Percentiles rank a stretch among this genome's conserved stretches.
Conservation (phyloP, 805 yeast genomes). For the Barnettozyma populi region DNA sequence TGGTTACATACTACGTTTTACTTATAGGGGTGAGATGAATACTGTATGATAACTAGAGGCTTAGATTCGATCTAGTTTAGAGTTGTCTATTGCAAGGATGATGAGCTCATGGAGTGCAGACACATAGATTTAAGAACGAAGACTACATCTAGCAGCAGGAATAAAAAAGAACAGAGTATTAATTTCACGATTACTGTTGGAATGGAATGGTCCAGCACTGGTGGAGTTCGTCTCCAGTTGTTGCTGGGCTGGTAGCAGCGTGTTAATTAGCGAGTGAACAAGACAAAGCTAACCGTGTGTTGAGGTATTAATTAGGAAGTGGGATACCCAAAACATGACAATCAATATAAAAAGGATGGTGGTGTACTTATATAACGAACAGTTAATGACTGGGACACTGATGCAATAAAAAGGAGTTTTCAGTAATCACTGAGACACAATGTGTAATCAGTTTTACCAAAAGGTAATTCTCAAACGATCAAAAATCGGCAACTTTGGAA, state of each 20-base stretch:
- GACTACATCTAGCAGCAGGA: too few species aligned
- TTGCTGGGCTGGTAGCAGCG: not conserved
- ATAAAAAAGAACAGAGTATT: too few species aligned
- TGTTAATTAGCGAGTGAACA: not conserved
- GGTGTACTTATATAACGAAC: not conserved
- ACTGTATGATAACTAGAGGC: too few species aligned
- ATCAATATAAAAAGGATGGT: not conserved
- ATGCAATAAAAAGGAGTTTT: not conserved
- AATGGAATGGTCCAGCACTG: not conserved
- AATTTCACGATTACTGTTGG: not conserved
- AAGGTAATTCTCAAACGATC: slow-evolving; percentile 64
- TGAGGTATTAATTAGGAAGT: not conserved
- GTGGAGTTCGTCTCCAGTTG: not conserved
- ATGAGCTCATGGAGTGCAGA: too few species aligned
- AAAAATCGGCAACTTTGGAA: slow-evolving; percentile 84
- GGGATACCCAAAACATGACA: not conserved
- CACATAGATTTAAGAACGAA: too few species aligned
- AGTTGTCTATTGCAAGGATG: too few species aligned
- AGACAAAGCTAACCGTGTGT: not conserved
- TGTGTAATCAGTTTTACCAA: slow-evolving; percentile 11
- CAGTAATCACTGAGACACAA: not conserved
- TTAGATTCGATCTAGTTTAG: too few species aligned
- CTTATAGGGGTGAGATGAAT: not conserved
- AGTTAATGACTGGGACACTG: not conserved
- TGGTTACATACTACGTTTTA: too few species aligned